These are phyloP conservation scores for Apium graveolens DNA, from an alignment of 129 eudicot genomes.

Conservation along the genomic window DNA sequence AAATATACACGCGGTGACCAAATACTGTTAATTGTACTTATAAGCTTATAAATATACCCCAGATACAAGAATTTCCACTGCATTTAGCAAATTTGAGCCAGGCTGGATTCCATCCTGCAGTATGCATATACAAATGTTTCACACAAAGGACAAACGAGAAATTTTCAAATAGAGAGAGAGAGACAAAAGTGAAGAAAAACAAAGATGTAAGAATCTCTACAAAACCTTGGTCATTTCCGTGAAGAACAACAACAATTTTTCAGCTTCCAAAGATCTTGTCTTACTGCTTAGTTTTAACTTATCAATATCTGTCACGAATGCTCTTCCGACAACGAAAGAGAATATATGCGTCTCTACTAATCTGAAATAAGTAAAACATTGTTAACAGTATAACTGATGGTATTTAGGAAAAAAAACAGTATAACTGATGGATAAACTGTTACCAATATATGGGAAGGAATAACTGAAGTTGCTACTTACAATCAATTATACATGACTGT, in stretches of 20 bases:
- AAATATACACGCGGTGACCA: background rate
- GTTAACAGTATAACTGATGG: conserved; percentile 1
- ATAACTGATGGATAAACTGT: background rate
- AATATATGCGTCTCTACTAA: conserved; percentile 98
- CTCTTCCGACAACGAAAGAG: conserved; percentile 98
- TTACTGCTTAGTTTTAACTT: conserved; percentile 80
- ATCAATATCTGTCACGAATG: conserved; percentile 88
- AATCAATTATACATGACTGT: background rate
- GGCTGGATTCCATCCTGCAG: conserved; percentile 75
- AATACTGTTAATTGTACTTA: background rate
- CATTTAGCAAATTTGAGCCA: conserved; percentile 76
- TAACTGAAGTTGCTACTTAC: background rate
- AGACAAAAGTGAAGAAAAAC: background rate
- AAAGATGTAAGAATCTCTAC: conserved; percentile 3
- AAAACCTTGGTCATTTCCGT: conserved; percentile 75
- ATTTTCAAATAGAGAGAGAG: background rate
- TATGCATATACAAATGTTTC: conserved; percentile 8
- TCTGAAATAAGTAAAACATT: conserved; percentile 43
- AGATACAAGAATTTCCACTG: conserved; percentile 82
- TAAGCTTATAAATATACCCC: conserved; percentile 51
- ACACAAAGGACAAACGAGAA: conserved; percentile 1
- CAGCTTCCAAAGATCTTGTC: conserved; percentile 73
- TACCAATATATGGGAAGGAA: background rate
- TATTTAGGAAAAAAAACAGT: too few relatives aligned
- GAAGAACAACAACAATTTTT: conserved; percentile 60